Percentiles rank a stretch among this genome's conserved stretches.
These are phyloP conservation scores for Verbena officinalis DNA, from an alignment of 257 asterid species.

Conservation along the genomic window DNA sequence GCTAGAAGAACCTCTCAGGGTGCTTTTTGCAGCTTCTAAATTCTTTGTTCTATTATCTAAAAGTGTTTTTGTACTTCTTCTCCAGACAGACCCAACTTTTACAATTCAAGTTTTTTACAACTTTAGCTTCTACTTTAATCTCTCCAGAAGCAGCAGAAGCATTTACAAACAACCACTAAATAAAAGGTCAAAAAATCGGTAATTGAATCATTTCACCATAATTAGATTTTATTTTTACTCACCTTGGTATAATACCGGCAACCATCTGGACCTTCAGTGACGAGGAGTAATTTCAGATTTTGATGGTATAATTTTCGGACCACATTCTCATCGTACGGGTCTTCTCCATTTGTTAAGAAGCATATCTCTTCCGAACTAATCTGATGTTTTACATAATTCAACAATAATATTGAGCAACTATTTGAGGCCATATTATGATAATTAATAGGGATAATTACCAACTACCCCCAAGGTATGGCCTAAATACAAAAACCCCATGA, in stretches of 20 bases:
- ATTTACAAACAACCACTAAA: neutral
- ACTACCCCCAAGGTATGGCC: too few species aligned
- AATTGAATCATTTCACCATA: neutral
- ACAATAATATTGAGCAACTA: conserved; percentile 23
- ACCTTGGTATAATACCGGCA: conserved; percentile 99
- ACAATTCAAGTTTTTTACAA: too few species aligned
- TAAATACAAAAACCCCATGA: too few species aligned
- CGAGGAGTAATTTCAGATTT: conserved; percentile 81
- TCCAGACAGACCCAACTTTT: too few species aligned
- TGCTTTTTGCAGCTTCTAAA: too few species aligned
- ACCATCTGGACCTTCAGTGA: conserved; percentile 96
- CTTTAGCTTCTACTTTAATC: too few species aligned
- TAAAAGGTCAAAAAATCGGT: neutral
- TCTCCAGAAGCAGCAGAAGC: too few species aligned
- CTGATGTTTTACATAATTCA: conserved; percentile 46
- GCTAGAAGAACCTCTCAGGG: too few species aligned
- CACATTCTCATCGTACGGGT: conserved; percentile 86
- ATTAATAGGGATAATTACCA: too few species aligned
- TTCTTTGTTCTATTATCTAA: too few species aligned
- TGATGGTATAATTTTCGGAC: conserved; percentile 87
- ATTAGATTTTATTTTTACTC: conserved; percentile 10
- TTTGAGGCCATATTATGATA: neutral
- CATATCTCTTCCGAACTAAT: conserved; percentile 91
- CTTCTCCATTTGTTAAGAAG: conserved; percentile 89
- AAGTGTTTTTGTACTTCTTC: too few species aligned